Percentiles rank a stretch among this genome's conserved stretches.
Conservation (phyloP, 805 yeast genomes). For the Wickerhamomyces alni region DNA sequence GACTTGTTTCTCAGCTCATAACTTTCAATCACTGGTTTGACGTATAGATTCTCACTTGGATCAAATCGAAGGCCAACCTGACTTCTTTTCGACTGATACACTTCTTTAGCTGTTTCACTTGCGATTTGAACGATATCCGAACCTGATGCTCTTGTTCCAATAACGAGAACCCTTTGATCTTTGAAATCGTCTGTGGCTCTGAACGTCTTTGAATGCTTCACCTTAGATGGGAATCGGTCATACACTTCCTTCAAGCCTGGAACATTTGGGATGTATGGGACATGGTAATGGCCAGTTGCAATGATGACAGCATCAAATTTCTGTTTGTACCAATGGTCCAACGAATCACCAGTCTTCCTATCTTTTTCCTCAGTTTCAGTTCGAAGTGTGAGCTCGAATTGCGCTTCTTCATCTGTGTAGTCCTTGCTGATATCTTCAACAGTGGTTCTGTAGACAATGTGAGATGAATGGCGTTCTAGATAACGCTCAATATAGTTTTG, state of each 20-base stretch:
- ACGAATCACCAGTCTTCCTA: slow-evolving; percentile 11
- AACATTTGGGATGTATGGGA: slow-evolving; percentile 45
- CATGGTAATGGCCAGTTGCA: slow-evolving; percentile 51
- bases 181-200: slow-evolving; percentile 29
- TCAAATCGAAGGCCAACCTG: slow-evolving; percentile 1
- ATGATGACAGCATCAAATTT: slow-evolving; percentile 36
- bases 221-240: slow-evolving; percentile 7
- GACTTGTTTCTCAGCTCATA: slow-evolving; percentile 28
- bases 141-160: slow-evolving; percentile 73
- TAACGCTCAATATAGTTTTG: slow-evolving; percentile 48
- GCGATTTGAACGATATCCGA: slow-evolving; percentile 41
- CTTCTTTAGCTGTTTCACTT: slow-evolving; percentile 1
- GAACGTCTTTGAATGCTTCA: slow-evolving; percentile 38
- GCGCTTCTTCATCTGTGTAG: slow-evolving; percentile 7
- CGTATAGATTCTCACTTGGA: slow-evolving; percentile 24
- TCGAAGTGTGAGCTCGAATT: slow-evolving; percentile 28
- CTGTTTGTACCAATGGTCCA: slow-evolving; percentile 33
- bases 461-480: slow-evolving; percentile 23
- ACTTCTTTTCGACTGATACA: slow-evolving; percentile 28
- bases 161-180: slow-evolving; percentile 37
- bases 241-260: slow-evolving; percentile 35
- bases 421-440: slow-evolving; percentile 32
- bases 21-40: slow-evolving; percentile 30
- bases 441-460: slow-evolving; percentile 27
- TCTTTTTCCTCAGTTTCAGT: slow-evolving; percentile 16